Percentiles rank a stretch among this genome's conserved stretches.
These are phyloP conservation scores for Chamaenerion angustifolium DNA, from an alignment of 345 rosid species.

Conservation along the genomic window DNA sequence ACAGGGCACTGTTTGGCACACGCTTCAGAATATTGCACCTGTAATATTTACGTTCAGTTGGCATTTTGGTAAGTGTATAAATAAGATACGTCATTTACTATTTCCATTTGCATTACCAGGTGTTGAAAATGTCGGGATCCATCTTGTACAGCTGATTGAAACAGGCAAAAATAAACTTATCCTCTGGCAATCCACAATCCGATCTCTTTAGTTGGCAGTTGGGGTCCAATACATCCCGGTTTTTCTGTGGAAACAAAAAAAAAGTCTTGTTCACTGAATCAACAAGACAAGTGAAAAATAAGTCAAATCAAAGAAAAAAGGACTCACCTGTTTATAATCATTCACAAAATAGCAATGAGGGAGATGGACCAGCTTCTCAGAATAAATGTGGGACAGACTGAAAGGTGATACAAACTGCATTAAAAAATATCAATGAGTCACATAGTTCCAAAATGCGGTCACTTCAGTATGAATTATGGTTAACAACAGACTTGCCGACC, in stretches of 20 bases:
- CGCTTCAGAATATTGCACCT: conserved; percentile 99
- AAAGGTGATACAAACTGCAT: conserved; percentile 88
- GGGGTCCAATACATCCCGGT: conserved; percentile 76
- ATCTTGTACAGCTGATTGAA: conserved; percentile 97
- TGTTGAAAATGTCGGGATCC: conserved; percentile 92
- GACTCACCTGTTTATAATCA: conserved; percentile 89
- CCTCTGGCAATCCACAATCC: conserved; percentile 91
- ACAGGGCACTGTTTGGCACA: conserved; percentile 87
- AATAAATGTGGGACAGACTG: conserved; percentile 60
- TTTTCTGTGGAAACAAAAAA: conserved; percentile 56
- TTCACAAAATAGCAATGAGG: conserved; percentile 98
- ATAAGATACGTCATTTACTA: too few species aligned
- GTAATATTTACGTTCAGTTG: background rate
- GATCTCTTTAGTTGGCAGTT: conserved; percentile 62
- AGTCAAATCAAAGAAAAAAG: background rate
- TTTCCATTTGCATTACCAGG: conserved; percentile 38
- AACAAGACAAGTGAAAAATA: background rate
- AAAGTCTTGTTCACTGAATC: background rate
- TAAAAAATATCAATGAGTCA: conserved; percentile 10
- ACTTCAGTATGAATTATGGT: background rate
- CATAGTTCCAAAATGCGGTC: background rate
- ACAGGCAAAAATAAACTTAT: conserved; percentile 93
- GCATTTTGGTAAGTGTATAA: too few species aligned
- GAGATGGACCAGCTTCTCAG: conserved; percentile 92
- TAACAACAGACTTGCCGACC: conserved; percentile 24